These are phyloP conservation scores for Chalciporus piperatus DNA, from an alignment of 768 basidiomycete genomes.

Conservation along the genomic window DNA sequence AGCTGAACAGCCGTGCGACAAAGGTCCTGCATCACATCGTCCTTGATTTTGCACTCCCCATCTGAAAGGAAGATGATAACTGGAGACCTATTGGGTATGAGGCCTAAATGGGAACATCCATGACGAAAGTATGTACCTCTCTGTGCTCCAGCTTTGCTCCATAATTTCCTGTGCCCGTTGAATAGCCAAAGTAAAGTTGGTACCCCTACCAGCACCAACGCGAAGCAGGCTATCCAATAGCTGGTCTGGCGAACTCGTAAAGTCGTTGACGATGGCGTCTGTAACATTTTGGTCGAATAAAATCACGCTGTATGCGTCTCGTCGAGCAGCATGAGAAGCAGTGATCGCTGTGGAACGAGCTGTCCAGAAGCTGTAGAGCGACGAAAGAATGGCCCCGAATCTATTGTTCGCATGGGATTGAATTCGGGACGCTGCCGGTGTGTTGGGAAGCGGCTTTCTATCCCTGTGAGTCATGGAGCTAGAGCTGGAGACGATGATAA, in stretches of 20 bases:
- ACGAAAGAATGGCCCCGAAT: constrained; percentile 51
- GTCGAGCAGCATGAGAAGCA: constrained; percentile 11
- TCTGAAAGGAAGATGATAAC: constrained; percentile 34
- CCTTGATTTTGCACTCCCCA: constrained; percentile 36
- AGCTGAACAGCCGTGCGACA: constrained; percentile 37
- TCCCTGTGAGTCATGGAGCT: constrained; percentile 42
- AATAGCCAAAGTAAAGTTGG: constrained; percentile 41
- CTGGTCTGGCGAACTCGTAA: constrained; percentile 37
- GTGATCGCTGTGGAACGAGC: constrained; percentile 39
- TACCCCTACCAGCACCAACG: constrained; percentile 33
- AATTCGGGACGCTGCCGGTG: constrained; percentile 37
- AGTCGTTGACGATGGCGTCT: constrained; percentile 39
- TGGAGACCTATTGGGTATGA: background rate
- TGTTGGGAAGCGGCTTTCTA: constrained; percentile 37
- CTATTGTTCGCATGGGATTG: constrained; percentile 37
- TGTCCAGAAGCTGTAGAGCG: constrained; percentile 49
- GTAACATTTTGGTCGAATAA: constrained; percentile 32
- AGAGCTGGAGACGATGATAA: constrained; percentile 38
- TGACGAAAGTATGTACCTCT: constrained; percentile 29
- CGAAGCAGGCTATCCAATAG: constrained; percentile 36
- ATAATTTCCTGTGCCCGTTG: constrained; percentile 32
- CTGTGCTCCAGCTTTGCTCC: constrained; percentile 44
- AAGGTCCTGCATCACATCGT: constrained; percentile 35
- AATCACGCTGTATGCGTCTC: constrained; percentile 48
- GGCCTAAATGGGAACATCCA: too few species aligned